Base-by-base conservation (phyloP, 2,329 filamentous ascomycete species). In the Dactylellina haptotyla region DNA sequence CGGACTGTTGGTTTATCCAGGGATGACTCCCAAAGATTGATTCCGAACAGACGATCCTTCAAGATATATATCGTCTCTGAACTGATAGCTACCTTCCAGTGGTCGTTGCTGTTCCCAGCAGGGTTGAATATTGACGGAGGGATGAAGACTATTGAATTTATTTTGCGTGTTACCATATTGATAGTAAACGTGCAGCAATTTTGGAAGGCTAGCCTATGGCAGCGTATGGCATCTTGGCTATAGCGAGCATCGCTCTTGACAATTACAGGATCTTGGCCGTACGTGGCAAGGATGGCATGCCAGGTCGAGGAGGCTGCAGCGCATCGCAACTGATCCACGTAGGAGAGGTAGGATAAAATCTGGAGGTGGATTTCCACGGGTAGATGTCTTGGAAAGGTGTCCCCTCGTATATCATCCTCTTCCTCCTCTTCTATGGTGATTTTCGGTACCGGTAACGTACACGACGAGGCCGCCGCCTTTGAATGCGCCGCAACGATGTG, bases 271-370 rank as follows among this genome's bases (percentile, higher is more conserved):
- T 53, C 34, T 18, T 41, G 45, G 9, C 58, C 46, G 26, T 63
- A 32, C 5, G n/a, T 32, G 12, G 14, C 16, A 14, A 63, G 46
- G 6, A 45, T 53, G 4, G 41, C n/a, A 9, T 10, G 4, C 58
- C 58, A 63, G 14, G 50, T 63, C 8, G n/a, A 28, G 0, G 58
- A 63, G 20, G 58, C 58, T 2, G 28, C 5, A 28, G 58, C 25
- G 34, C 58, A 63, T n/a, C 26, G 26, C 4, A 63, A 4, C 23
- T 32, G 45, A 25, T 48, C 25, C 32, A 20, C 28, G 45, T 46
- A 63, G 3, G 58, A 32, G n/a, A 63, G 58, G 10, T 37, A 53
- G 0, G 58, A 53, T 9, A 63, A 41, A 26, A 63, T 63, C 1
- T 25, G 8, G 3, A 63, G 12, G 23, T 43, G 32, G 1, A 63